Evolutionary conservation across 106 monocot species (phyloP).

Genomic region (Hemerocallis citrina): DNA sequence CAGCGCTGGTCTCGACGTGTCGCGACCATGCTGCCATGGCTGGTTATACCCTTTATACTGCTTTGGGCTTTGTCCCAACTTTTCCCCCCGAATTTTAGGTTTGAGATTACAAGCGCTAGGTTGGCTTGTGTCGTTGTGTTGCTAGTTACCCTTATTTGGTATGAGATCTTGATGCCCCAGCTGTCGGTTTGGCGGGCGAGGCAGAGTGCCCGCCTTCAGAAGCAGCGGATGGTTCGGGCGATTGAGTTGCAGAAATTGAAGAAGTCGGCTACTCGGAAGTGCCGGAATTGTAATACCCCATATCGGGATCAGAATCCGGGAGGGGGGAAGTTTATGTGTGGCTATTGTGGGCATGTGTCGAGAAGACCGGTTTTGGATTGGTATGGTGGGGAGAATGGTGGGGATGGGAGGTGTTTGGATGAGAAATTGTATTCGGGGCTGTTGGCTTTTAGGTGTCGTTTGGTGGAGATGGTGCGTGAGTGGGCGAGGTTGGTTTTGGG

Average conservation of each 20-base stretch:
- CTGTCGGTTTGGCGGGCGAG: conserved; percentile 43
- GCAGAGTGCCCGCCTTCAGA: conserved; percentile 36
- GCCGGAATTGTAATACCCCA: conserved; percentile 26
- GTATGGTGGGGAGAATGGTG: background rate
- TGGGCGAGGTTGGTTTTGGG: conserved; percentile 9
- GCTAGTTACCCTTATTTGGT: conserved; percentile 43
- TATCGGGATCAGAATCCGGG: conserved; percentile 32
- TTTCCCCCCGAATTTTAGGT: conserved; percentile 30
- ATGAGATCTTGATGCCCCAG: conserved; percentile 47
- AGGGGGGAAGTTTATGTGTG: conserved; percentile 20
- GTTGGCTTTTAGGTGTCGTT: background rate
- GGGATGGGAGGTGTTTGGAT: conserved; percentile 5
- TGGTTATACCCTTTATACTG: conserved; percentile 41
- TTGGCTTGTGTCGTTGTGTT: conserved; percentile 47
- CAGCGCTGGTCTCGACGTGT: conserved; percentile 45
- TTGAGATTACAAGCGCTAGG: conserved; percentile 51
- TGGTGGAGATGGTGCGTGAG: background rate
- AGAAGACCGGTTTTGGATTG: conserved; percentile 22
- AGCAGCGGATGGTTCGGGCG: conserved; percentile 29
- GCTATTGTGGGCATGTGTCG: conserved; percentile 26
- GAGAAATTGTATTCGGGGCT: conserved; percentile 15
- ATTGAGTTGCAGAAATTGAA: conserved; percentile 60
- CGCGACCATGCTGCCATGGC: conserved; percentile 61
- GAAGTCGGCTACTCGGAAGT: conserved; percentile 19
- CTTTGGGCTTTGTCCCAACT: conserved; percentile 59